Percentiles rank a stretch among this genome's conserved stretches.
Conservation (phyloP, 2,329 filamentous ascomycete species). For the Ambrosiella beaveri region DNA sequence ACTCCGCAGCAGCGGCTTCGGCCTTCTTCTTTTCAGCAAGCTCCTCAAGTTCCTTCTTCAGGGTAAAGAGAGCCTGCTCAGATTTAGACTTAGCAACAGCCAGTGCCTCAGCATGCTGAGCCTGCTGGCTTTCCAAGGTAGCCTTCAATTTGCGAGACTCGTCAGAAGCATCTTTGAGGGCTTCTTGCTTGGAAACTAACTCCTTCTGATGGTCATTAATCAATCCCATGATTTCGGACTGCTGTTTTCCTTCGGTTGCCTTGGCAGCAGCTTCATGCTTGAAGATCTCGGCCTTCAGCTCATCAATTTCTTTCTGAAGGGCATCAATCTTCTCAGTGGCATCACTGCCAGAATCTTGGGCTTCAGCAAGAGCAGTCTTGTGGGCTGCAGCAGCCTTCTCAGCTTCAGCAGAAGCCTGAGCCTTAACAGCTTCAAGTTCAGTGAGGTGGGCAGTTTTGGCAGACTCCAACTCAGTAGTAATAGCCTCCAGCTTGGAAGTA, state of each 20-base stretch:
- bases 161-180: constrained; percentile 21
- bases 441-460: constrained; percentile 31
- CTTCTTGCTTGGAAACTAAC: constrained; percentile 16
- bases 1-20: constrained; percentile 18
- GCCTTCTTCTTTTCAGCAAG: constrained; percentile 3
- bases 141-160: constrained; percentile 19
- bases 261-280: constrained; percentile 17
- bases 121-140: constrained; percentile 2
- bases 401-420: constrained; percentile 23
- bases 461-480: constrained; percentile 21
- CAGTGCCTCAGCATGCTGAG: constrained; percentile 14
- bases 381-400: constrained; percentile 29
- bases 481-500: constrained; percentile 24
- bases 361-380: constrained; percentile 25
- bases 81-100: constrained; percentile 8
- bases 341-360: constrained; percentile 20
- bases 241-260: constrained; percentile 7
- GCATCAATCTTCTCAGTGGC: constrained; percentile 35
- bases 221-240: constrained; percentile 8
- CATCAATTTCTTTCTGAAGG: constrained; percentile 22
- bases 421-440: constrained; percentile 27
- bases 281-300: constrained; percentile 17
- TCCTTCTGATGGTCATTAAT: constrained; percentile 11
- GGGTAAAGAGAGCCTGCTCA: constrained; percentile 19
- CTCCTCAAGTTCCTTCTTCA: constrained; percentile 10